Percentiles rank a stretch among this genome's conserved stretches.
Conservation (phyloP, 768 basidiomycete genomes). For the Hydnomerulius pinastri region DNA sequence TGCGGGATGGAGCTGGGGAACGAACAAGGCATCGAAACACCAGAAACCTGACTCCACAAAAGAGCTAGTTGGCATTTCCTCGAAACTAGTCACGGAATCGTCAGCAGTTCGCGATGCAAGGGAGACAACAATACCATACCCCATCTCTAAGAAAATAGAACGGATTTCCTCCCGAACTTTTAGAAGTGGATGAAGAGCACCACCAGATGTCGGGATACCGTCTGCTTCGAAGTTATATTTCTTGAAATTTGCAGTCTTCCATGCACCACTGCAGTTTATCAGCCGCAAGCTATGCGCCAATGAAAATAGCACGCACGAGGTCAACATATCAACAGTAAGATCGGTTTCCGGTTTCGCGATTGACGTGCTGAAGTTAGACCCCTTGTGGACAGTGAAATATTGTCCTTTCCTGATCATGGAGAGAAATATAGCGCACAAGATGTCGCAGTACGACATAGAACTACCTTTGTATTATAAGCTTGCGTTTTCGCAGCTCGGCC, state of each 20-base stretch:
- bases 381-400: constrained; percentile 91
- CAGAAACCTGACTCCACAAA: constrained; percentile 99
- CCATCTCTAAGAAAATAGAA: constrained; percentile 99
- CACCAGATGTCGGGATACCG: constrained; percentile 85
- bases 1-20: constrained; percentile 98
- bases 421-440: constrained; percentile 5
- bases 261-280: constrained; percentile 66
- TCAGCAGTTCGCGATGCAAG: neutral
- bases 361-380: constrained; percentile 84
- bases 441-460: neutral
- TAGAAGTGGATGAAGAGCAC: constrained; percentile 92
- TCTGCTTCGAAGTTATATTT: constrained; percentile 99
- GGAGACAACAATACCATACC: constrained; percentile 51
- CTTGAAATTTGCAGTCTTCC: constrained; percentile 94
- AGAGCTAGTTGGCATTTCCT: constrained; percentile 95
- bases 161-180: constrained; percentile 98
- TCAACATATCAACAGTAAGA: constrained; percentile 92
- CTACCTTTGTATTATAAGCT: constrained; percentile 83
- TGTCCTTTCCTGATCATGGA: constrained; percentile 75
- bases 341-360: constrained; percentile 95
- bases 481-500: constrained; percentile 89
- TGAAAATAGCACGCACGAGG: constrained; percentile 58
- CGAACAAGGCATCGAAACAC: constrained; percentile 98
- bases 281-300: neutral
- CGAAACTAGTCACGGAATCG: constrained; percentile 60